Conservation (phyloP, 2,329 filamentous ascomycete species). For the Raffaelea deltoideospora region DNA sequence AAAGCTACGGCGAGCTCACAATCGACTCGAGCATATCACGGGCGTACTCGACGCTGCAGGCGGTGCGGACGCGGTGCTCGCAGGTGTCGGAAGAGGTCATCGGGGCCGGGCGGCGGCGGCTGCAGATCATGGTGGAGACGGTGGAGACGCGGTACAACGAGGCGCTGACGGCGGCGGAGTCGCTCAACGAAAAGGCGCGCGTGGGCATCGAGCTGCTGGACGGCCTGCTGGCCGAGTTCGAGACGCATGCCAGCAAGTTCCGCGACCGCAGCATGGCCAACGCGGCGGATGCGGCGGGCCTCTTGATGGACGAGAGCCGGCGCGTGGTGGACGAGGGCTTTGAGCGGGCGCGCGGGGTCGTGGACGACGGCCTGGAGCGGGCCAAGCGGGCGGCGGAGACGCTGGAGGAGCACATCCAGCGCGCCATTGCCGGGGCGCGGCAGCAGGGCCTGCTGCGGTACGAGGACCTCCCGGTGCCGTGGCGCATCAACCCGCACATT, state of each 20-base stretch:
- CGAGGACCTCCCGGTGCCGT: slow-evolving; percentile 78
- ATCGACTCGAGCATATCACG: slow-evolving; percentile 73
- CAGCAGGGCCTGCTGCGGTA: slow-evolving; percentile 77
- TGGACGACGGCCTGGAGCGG: slow-evolving; percentile 68
- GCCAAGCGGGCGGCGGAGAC: slow-evolving; percentile 71
- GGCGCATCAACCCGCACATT: slow-evolving; percentile 93
- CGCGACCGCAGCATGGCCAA: slow-evolving; percentile 59
- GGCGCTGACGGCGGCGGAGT: slow-evolving; percentile 68
- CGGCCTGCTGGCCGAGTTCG: slow-evolving; percentile 70
- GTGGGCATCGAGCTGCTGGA: slow-evolving; percentile 81
- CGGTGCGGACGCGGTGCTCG: slow-evolving; percentile 76
- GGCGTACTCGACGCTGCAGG: slow-evolving; percentile 72
- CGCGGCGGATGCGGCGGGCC: slow-evolving; percentile 50
- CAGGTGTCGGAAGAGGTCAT: slow-evolving; percentile 82
- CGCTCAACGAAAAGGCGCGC: slow-evolving; percentile 80
- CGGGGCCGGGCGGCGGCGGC: slow-evolving; percentile 67
- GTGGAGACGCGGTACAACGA: slow-evolving; percentile 79
- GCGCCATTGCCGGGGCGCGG: slow-evolving; percentile 58
- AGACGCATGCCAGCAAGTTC: slow-evolving; percentile 65
- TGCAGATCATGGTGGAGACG: slow-evolving; percentile 84
- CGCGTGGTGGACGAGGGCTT: slow-evolving; percentile 69
- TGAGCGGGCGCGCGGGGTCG: slow-evolving; percentile 56
- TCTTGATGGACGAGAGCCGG: slow-evolving; percentile 62
- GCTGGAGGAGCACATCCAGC: slow-evolving; percentile 71
- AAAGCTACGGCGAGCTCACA: slow-evolving; percentile 71